Conservation (phyloP, 2,329 filamentous ascomycete species). For the Bipolaris bicolor region DNA sequence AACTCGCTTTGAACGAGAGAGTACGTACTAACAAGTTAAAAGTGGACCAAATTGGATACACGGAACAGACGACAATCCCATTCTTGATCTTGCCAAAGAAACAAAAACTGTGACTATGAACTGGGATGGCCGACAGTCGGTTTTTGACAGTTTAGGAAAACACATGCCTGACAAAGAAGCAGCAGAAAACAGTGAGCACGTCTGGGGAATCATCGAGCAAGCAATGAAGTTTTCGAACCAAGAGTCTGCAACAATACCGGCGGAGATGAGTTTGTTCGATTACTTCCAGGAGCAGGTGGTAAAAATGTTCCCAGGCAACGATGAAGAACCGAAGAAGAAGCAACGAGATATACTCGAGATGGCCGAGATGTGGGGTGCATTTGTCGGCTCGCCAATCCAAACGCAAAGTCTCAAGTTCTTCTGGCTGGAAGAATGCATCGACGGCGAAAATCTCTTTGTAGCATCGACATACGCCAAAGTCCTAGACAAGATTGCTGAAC, state of each 20-base stretch:
- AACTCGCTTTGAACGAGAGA: neutral
- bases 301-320: conserved; percentile 48
- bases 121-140: conserved; percentile 61
- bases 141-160: conserved; percentile 64
- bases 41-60: conserved; percentile 84
- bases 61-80: conserved; percentile 73
- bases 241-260: conserved; percentile 59
- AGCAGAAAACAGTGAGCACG: conserved; percentile 53
- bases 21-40: neutral
- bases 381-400: conserved; percentile 69
- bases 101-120: conserved; percentile 62
- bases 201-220: conserved; percentile 72
- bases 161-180: conserved; percentile 54
- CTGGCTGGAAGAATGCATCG: conserved; percentile 79
- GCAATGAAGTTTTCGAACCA: conserved; percentile 72
- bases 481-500: conserved; percentile 64
- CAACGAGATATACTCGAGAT: conserved; percentile 59
- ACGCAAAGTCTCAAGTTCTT: conserved; percentile 76
- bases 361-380: conserved; percentile 72
- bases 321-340: conserved; percentile 51
- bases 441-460: conserved; percentile 70
- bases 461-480: conserved; percentile 66
- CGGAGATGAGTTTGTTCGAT: conserved; percentile 61
- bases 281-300: conserved; percentile 61
- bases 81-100: conserved; percentile 68